These are phyloP conservation scores for Thielaviopsis ethacetica DNA, from an alignment of 2,329 filamentous ascomycete species.

Conservation along the genomic window DNA sequence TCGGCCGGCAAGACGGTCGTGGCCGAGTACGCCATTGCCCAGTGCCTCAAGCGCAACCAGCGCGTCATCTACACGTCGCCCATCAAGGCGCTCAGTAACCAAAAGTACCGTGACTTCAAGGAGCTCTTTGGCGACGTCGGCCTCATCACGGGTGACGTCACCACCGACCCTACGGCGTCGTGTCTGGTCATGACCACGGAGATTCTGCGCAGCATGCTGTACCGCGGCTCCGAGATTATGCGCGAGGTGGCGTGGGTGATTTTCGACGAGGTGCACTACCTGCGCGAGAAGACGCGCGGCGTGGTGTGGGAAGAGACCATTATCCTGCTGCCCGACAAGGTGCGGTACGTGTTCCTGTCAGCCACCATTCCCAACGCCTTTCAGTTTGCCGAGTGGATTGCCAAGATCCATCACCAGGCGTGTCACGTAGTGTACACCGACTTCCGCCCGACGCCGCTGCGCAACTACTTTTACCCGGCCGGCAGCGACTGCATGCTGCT, in stretches of 20 bases:
- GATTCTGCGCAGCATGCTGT: constrained; percentile 97
- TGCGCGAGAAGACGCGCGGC: constrained; percentile 85
- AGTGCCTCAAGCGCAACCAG: constrained; percentile 93
- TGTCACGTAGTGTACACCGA: constrained; percentile 99
- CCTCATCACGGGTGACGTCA: constrained; percentile 97
- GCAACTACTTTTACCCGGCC: constrained; percentile 94
- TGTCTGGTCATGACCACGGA: constrained; percentile 99
- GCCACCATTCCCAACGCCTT: constrained; percentile 98
- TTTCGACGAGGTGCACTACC: constrained; percentile 97
- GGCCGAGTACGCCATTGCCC: constrained; percentile 94
- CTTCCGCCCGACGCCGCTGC: constrained; percentile 87
- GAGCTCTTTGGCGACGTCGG: constrained; percentile 94
- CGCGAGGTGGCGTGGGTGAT: constrained; percentile 97
- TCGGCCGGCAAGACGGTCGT: constrained; percentile 97
- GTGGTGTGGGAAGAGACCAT: constrained; percentile 99
- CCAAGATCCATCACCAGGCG: constrained; percentile 91
- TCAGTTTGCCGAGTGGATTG: constrained; percentile 98
- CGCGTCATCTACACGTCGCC: constrained; percentile 98
- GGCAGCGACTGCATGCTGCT: constrained; percentile 87
- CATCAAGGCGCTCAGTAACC: constrained; percentile 96
- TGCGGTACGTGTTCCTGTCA: constrained; percentile 94
- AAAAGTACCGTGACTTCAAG: constrained; percentile 94
- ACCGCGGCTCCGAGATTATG: constrained; percentile 97
- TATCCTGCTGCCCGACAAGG: constrained; percentile 93
- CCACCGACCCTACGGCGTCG: constrained; percentile 95